These are phyloP conservation scores for Candida frijolesensis DNA, from an alignment of 1,139 yeast species.

Conservation along the genomic window DNA sequence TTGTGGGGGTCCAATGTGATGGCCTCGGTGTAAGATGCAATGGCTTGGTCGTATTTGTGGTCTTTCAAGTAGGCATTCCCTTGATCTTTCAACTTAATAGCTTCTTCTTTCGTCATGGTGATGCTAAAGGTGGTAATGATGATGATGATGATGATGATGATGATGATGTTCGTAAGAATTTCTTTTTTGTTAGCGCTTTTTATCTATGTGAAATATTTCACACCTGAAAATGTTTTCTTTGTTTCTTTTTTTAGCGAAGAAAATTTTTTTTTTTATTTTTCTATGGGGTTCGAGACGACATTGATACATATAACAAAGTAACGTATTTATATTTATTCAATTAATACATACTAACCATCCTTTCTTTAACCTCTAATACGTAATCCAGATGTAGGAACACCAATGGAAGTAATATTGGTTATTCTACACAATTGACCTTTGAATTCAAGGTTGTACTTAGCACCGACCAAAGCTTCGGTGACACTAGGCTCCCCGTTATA, in stretches of 20 bases:
- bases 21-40: slow-evolving; percentile 75
- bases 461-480: slow-evolving; percentile 87
- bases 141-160: too few relatives aligned
- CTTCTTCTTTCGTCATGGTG: slow-evolving; percentile 31
- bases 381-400: slow-evolving; percentile 95
- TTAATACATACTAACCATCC: neutral
- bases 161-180: neutral
- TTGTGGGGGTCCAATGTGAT: slow-evolving; percentile 66
- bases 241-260: neutral
- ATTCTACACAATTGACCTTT: slow-evolving; percentile 80
- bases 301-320: neutral
- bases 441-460: slow-evolving; percentile 75
- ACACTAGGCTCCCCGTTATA: slow-evolving; percentile 73
- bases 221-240: neutral
- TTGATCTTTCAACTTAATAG: slow-evolving; percentile 58
- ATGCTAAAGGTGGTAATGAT: slow-evolving; percentile 1
- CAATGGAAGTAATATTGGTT: slow-evolving; percentile 77
- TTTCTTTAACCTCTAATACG: slow-evolving; percentile 42
- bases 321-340: neutral
- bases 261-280: neutral
- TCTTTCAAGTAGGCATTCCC: slow-evolving; percentile 75
- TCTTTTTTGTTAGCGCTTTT: neutral
- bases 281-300: neutral
- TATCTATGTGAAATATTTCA: neutral
- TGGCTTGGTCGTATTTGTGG: slow-evolving; percentile 67